A percentile compares a stretch with the other conserved stretches of the same genome.
These are phyloP conservation scores for Grigorovia humatica DNA, from an alignment of 805 yeast species.

Conservation along the genomic window DNA sequence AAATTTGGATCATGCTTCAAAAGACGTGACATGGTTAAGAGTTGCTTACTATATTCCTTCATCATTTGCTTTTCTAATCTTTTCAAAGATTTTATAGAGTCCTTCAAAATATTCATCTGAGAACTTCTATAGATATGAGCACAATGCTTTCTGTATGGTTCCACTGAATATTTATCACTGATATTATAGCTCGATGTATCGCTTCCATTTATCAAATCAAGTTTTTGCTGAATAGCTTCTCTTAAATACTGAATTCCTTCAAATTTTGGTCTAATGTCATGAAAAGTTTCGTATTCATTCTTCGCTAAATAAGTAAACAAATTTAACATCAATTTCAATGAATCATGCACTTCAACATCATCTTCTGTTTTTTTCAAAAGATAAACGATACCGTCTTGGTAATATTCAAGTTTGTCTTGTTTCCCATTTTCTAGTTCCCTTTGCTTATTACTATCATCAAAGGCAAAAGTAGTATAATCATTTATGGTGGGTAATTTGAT, in stretches of 20 bases:
- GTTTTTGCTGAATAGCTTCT: constrained; percentile 43
- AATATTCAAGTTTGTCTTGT: constrained; percentile 5
- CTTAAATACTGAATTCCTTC: constrained; percentile 49
- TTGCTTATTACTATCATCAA: constrained; percentile 12
- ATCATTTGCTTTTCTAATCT: constrained; percentile 41
- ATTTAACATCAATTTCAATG: constrained; percentile 17
- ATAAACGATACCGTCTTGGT: constrained; percentile 27
- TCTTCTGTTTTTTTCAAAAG: constrained; percentile 19
- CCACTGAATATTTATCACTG: constrained; percentile 4
- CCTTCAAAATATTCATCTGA: constrained; percentile 39
- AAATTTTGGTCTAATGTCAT: constrained; percentile 36
- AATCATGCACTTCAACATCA: background rate
- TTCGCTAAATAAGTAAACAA: constrained; percentile 24
- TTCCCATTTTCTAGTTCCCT: constrained; percentile 2
- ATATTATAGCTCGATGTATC: constrained; percentile 7
- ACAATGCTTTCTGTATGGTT: constrained; percentile 13
- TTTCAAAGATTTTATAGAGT: constrained; percentile 36
- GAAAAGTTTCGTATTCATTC: constrained; percentile 31
- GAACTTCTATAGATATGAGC: constrained; percentile 36
- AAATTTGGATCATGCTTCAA: constrained; percentile 42
- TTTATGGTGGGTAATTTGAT: constrained; percentile 31
- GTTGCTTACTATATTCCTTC: constrained; percentile 30
- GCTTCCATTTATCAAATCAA: constrained; percentile 1
- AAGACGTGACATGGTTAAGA: constrained; percentile 43
- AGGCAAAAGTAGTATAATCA: constrained; percentile 34